Base-by-base conservation (phyloP, 208 protist species). In the Acanthamoeba divionensis region DNA sequence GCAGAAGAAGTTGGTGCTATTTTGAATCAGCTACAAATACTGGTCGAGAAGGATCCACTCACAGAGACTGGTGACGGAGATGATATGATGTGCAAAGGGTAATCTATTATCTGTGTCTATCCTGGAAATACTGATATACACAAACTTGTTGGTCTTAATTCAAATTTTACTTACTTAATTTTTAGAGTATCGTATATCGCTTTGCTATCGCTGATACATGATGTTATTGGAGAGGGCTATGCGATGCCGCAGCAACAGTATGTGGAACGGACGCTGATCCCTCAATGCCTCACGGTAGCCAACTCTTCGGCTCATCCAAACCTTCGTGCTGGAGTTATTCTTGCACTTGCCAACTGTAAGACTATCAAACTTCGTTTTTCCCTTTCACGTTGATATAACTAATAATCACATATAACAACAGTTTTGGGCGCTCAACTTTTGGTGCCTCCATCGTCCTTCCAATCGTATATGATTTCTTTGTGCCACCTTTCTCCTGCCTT, bases 381-480 rank as follows among this genome's bases (percentile, higher is more conserved):
- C 24, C 31, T 71, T n/a, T 63, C 5, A 29, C 26, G 1, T 63
- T 29, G 26, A 31, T 63, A 4, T 63, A 24, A 63, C 55, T 63
- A 5, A 31, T 29, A 36, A 41, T 26, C 38, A n/a, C 21, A 36
- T n/a, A n/a, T 67, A n/a, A 29, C 60, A 55, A 26, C 47, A 82
- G 71, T 82, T 54, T 33, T 82, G 7, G 71, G 71, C 71, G 71
- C 71, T 3, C 71, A 82, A 54, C 26, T 82, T n/a, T 21, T 82
- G 41, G 48, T 82, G 41, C 71, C 71, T 26, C 47, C 71, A 29
- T 82, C 71, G 1, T 26, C 26, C 26, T 54, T 54, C 71, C 54
- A 82, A 36, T 21, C 71, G 33, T 82, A 82, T 38, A 54, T 82
- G n/a, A 12, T 41, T 18, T 55, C 71, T 26, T 54, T 82, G 5